Base-by-base conservation (phyloP, 2,329 filamentous ascomycete species). In the Fusarium miscanthi region DNA sequence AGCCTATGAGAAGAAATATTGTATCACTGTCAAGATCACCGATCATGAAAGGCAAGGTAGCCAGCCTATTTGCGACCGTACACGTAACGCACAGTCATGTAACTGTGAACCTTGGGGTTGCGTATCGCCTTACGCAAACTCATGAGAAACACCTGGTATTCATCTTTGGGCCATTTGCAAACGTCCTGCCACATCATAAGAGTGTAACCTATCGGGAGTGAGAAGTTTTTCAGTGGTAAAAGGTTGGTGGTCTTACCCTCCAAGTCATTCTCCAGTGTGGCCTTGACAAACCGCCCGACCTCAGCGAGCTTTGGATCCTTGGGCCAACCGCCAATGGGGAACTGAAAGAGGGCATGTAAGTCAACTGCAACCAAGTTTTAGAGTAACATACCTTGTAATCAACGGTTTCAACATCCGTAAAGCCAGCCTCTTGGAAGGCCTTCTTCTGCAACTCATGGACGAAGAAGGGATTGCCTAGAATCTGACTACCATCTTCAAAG, bases 361-460 rank as follows among this genome's bases (percentile, higher is more conserved):
- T 6, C 0, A 17, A 38, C 8, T 3, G 3, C 0, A 17, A 2
- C 5, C 4, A 16, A 17, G 0, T 38, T 38, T 6, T 2, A 6
- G 6, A 31, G 4, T 19, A 17, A 19, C 25, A 7, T n/a, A 46
- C 59, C 25, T 61, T 58, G 9, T 61, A 61, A 14, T 45, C 40
- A 14, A 38, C 25, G 1, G 25, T 45, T 4, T 58, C 23, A 14
- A 58, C 0, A 6, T 58, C 51, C 5, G 1, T 25, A 0, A 61
- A 61, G 1, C 51, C 40, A 19, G 59, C 59, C 0, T 58, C 40
- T 33, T 40, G 1, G 6, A 61, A 61, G 2, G 25, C 59, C 12
- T 33, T 38, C 2, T 5, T 12, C 16, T 61, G 59, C 25, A 58
- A 19, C 8, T 61, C 59, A 13, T 61, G 51, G 8, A 58, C 51